Conservation (phyloP, 352 stramenopile species). For the Globisporangium orthogonon region DNA sequence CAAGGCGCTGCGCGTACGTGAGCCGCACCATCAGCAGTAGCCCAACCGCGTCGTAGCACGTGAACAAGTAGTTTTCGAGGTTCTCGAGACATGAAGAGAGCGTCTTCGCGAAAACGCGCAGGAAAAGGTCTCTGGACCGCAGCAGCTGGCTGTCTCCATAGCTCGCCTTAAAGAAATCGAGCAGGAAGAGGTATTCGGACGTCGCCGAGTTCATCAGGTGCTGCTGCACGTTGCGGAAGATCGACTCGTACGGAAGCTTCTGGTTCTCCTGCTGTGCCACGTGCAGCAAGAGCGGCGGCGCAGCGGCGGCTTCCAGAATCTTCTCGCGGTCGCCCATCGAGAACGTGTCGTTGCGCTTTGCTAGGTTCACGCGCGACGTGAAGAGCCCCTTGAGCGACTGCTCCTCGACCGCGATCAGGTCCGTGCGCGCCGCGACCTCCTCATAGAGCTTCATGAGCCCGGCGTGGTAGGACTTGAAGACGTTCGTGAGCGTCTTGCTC, state of each 20-base stretch:
- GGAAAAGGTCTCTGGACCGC: constrained; percentile 88
- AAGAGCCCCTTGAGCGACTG: constrained; percentile 87
- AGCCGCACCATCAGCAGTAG: constrained; percentile 99
- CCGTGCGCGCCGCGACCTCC: constrained; percentile 88
- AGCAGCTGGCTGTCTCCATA: constrained; percentile 62
- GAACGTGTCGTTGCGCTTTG: constrained; percentile 95
- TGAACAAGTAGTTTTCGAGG: constrained; percentile 98
- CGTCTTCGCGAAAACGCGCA: constrained; percentile 94
- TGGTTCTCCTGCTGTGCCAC: constrained; percentile 89
- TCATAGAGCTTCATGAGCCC: constrained; percentile 94
- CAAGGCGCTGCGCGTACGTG: constrained; percentile 80
- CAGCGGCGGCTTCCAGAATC: constrained; percentile 77
- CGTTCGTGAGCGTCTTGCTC: constrained; percentile 92
- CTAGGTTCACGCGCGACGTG: constrained; percentile 89
- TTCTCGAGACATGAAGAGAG: constrained; percentile 95
- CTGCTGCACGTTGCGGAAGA: constrained; percentile 95
- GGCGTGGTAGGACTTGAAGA: constrained; percentile 97
- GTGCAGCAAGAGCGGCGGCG: constrained; percentile 91
- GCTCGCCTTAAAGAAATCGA: constrained; percentile 90
- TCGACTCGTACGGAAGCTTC: constrained; percentile 94
- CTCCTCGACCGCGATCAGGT: constrained; percentile 95
- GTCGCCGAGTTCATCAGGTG: constrained; percentile 97
- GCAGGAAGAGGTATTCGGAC: constrained; percentile 96
- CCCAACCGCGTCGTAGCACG: constrained; percentile 94
- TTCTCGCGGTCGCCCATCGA: constrained; percentile 88